Conservation (phyloP, 148 eudicot genomes). For the Nepenthes gracilis region DNA sequence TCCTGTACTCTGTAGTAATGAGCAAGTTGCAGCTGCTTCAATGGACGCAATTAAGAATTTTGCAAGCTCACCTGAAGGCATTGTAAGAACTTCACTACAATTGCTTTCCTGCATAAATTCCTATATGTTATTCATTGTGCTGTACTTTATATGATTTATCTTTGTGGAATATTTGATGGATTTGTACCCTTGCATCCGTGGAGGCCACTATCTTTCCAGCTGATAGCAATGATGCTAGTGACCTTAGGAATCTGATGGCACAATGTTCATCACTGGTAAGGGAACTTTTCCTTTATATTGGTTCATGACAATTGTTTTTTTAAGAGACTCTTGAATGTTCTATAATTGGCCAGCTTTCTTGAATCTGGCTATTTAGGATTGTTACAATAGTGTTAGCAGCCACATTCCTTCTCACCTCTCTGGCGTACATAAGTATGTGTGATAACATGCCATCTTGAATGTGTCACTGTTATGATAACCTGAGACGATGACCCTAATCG, state of each 20-base stretch:
- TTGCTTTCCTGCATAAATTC: background rate
- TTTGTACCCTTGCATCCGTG: constrained; percentile 3
- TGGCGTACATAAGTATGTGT: no score
- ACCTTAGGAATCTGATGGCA: constrained; percentile 50
- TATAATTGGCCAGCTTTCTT: background rate
- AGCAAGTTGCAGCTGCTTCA: constrained; percentile 70
- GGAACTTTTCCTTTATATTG: background rate
- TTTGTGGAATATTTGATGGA: constrained; percentile 1
- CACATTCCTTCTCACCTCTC: no score
- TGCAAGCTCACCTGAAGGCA: constrained; percentile 49
- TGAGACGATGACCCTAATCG: no score
- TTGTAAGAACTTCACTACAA: constrained; percentile 33
- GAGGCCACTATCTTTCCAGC: constrained; percentile 68
- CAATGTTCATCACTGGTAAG: constrained; percentile 70
- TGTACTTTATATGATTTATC: background rate
- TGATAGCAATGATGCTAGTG: constrained; percentile 40
- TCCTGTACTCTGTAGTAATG: constrained; percentile 40
- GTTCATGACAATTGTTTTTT: background rate
- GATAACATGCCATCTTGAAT: no score
- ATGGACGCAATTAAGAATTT: constrained; percentile 61
- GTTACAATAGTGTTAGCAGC: no score
- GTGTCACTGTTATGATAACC: no score
- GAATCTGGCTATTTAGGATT: background rate
- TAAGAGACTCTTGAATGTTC: no score
- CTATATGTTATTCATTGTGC: constrained; percentile 1